Conservation (phyloP, 345 rosid species). For the Atalantia buxifolia region DNA sequence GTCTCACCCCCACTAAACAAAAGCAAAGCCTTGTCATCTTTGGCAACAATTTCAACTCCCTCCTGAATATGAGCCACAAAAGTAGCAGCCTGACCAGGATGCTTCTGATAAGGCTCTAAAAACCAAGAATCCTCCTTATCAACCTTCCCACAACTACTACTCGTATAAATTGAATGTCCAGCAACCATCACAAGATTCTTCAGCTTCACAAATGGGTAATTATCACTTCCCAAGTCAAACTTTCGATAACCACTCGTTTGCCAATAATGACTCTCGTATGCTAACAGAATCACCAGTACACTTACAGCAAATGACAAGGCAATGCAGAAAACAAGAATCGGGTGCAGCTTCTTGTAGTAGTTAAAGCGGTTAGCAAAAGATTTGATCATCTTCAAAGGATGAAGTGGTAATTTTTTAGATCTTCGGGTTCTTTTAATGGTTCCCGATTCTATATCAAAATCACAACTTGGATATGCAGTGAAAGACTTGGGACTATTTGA, state of each 20-base stretch:
- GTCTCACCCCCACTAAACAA: constrained; percentile 98
- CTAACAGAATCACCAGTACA: constrained; percentile 44
- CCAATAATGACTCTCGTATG: constrained; percentile 46
- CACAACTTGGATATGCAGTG: constrained; percentile 68
- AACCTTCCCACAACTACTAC: constrained; percentile 66
- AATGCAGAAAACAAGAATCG: constrained; percentile 43
- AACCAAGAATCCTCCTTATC: constrained; percentile 94
- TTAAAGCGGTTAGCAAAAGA: constrained; percentile 50
- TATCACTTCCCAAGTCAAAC: constrained; percentile 30
- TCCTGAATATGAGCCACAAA: constrained; percentile 79
- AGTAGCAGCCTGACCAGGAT: constrained; percentile 90
- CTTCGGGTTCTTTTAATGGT: constrained; percentile 53
- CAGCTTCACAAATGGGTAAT: constrained; percentile 61
- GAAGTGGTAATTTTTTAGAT: constrained; percentile 36
- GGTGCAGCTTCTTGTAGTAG: constrained; percentile 63
- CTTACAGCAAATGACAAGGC: constrained; percentile 64
- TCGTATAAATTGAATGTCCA: constrained; percentile 90
- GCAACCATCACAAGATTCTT: constrained; percentile 95
- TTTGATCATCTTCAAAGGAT: constrained; percentile 55
- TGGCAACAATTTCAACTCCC: constrained; percentile 61
- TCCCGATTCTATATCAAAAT: constrained; percentile 82
- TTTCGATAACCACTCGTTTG: constrained; percentile 28
- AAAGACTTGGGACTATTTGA: constrained; percentile 63
- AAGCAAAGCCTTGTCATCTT: constrained; percentile 75
- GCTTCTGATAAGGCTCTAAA: constrained; percentile 90